Percentiles rank a stretch among this genome's conserved stretches.
Conservation (phyloP, 495 filamentous ascomycete genomes). For the Penicillium mononematosum region DNA sequence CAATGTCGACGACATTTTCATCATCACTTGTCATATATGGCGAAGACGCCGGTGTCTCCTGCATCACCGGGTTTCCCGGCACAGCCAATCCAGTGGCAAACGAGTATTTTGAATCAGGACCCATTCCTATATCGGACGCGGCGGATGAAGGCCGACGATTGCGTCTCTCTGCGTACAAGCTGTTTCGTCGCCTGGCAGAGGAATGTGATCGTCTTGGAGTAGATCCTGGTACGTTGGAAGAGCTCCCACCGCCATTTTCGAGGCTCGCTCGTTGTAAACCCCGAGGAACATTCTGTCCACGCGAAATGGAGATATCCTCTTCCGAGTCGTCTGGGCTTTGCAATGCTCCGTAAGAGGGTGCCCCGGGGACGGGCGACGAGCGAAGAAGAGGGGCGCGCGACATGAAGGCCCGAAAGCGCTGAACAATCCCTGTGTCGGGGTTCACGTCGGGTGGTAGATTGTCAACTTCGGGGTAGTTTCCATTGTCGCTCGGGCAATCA, state of each 20-base stretch:
- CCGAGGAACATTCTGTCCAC: not conserved
- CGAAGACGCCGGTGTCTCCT: constrained; percentile 23
- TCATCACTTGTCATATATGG: constrained; percentile 26
- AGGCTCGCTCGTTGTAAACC: constrained; percentile 12
- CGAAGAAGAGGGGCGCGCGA: constrained; percentile 56
- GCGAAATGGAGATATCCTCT: constrained; percentile 3
- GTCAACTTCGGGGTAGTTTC: constrained; percentile 17
- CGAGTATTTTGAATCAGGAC: constrained; percentile 31
- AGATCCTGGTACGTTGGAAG: constrained; percentile 15
- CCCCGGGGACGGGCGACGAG: constrained; percentile 56
- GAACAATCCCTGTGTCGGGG: constrained; percentile 18
- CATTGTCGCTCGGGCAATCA: constrained; percentile 15
- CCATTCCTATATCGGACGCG: constrained; percentile 31
- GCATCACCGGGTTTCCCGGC: constrained; percentile 23
- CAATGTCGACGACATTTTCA: constrained; percentile 25
- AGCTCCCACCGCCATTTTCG: constrained; percentile 20
- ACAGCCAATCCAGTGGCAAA: constrained; percentile 32
- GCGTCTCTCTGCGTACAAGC: constrained; percentile 13
- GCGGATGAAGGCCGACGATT: constrained; percentile 27
- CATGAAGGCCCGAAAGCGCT: constrained; percentile 42
- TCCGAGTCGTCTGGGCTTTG: constrained; percentile 26
- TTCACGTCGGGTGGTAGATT: constrained; percentile 12
- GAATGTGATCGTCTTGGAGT: constrained; percentile 21
- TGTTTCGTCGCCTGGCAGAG: constrained; percentile 21
- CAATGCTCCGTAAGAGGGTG: constrained; percentile 58